Evolutionary conservation across 2,329 filamentous ascomycete species (phyloP).

Genomic region (Penicillium sp.): DNA sequence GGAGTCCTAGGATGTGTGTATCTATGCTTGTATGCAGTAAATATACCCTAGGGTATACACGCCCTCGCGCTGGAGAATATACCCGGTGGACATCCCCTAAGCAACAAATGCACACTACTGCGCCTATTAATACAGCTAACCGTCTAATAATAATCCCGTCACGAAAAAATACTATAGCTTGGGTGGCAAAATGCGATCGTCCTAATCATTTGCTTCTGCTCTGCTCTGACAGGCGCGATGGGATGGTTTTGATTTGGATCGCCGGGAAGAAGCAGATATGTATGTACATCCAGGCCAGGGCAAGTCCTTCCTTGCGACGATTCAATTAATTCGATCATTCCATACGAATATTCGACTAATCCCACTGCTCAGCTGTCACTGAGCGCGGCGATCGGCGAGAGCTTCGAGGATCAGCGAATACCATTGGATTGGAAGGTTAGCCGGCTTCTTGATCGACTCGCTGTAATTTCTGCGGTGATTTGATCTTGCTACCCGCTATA

Average conservation of each 20-base stretch:
- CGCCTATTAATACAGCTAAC: neutral
- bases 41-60: too few relatives aligned
- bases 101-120: neutral
- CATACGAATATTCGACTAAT: too few relatives aligned
- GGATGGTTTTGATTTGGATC: neutral
- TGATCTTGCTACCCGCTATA: too few relatives aligned
- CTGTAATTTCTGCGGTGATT: too few relatives aligned
- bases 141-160: neutral
- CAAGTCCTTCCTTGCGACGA: neutral
- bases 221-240: neutral
- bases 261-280: too few relatives aligned
- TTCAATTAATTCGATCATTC: neutral
- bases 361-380: neutral
- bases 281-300: too few relatives aligned
- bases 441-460: neutral
- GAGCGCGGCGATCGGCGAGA: neutral
- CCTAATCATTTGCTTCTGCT: too few relatives aligned
- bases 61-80: neutral
- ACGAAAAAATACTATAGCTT: neutral
- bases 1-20: too few relatives aligned
- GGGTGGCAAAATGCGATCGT: conserved; percentile 4
- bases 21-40: too few relatives aligned
- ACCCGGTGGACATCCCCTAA: conserved; percentile 6
- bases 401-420: neutral
- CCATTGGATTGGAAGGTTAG: neutral